A percentile compares a stretch with the other conserved stretches of the same genome.
These are phyloP conservation scores for Debaryomyces prosopidis DNA, from an alignment of 805 yeast species.

Conservation along the genomic window DNA sequence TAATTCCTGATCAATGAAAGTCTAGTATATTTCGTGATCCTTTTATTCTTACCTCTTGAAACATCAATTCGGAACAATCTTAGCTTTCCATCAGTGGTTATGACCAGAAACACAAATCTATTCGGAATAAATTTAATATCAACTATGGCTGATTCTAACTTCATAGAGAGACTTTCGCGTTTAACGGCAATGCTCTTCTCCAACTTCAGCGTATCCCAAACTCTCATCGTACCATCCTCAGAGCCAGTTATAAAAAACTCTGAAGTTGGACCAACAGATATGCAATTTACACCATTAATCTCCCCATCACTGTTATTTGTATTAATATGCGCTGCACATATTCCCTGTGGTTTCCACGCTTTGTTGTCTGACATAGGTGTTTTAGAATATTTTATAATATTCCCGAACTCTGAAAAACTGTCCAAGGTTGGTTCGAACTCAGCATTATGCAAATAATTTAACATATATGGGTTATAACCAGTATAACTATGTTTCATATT, in stretches of 20 bases:
- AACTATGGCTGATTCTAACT: conserved; percentile 51
- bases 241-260: conserved; percentile 77
- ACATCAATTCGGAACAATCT: conserved; percentile 38
- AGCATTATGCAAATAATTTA: conserved; percentile 53
- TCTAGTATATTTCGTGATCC: conserved; percentile 27
- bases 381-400: conserved; percentile 10
- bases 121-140: conserved; percentile 51
- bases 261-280: conserved; percentile 61
- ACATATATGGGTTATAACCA: conserved; percentile 66
- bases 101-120: conserved; percentile 59
- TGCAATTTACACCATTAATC: conserved; percentile 47
- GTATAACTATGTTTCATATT: conserved; percentile 57
- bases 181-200: conserved; percentile 60
- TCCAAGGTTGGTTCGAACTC: conserved; percentile 56
- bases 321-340: conserved; percentile 59
- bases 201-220: conserved; percentile 76
- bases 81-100: conserved; percentile 48
- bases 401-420: conserved; percentile 71
- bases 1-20: conserved; percentile 41
- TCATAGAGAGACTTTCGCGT: conserved; percentile 44
- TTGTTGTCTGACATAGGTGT: background rate
- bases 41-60: conserved; percentile 31
- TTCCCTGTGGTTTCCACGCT: conserved; percentile 42
- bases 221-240: conserved; percentile 64
- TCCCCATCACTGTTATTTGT: conserved; percentile 54